These are phyloP conservation scores for Rhizopogon vinicolor DNA, from an alignment of 768 basidiomycete species.

Conservation along the genomic window DNA sequence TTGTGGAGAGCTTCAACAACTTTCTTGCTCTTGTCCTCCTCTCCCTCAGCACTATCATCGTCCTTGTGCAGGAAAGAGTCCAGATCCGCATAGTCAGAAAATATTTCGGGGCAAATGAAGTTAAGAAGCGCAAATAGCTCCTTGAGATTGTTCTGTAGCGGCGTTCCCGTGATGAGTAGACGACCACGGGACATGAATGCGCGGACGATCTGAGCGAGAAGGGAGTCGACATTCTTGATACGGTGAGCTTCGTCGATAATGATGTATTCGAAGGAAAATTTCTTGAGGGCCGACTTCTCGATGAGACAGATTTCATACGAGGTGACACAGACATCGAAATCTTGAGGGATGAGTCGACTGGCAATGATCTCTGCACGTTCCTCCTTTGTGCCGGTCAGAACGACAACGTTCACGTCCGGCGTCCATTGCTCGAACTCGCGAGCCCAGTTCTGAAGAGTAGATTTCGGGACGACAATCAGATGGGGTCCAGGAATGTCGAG, in stretches of 20 bases:
- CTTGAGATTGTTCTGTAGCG: slow-evolving; percentile 94
- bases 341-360: slow-evolving; percentile 72
- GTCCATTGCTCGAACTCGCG: slow-evolving; percentile 93
- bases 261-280: slow-evolving; percentile 97
- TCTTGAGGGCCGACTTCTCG: slow-evolving; percentile 88
- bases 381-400: slow-evolving; percentile 85
- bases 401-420: slow-evolving; percentile 76
- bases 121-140: slow-evolving; percentile 91
- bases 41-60: slow-evolving; percentile 54
- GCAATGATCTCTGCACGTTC: slow-evolving; percentile 83
- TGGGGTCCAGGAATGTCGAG: slow-evolving; percentile 76
- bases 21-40: slow-evolving; percentile 84
- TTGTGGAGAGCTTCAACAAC: slow-evolving; percentile 97
- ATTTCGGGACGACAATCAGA: slow-evolving; percentile 97
- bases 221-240: slow-evolving; percentile 98
- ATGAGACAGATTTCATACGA: slow-evolving; percentile 97
- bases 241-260: slow-evolving; percentile 98
- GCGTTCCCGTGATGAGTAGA: slow-evolving; percentile 94
- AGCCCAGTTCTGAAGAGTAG: slow-evolving; percentile 94
- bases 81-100: slow-evolving; percentile 85
- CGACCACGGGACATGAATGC: slow-evolving; percentile 85
- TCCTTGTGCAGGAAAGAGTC: slow-evolving; percentile 95
- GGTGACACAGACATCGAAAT: slow-evolving; percentile 94
- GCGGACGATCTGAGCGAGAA: slow-evolving; percentile 91
- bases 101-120: slow-evolving; percentile 97